Conservation (phyloP, 352 stramenopile species). For the Thraustotheca clavata region DNA sequence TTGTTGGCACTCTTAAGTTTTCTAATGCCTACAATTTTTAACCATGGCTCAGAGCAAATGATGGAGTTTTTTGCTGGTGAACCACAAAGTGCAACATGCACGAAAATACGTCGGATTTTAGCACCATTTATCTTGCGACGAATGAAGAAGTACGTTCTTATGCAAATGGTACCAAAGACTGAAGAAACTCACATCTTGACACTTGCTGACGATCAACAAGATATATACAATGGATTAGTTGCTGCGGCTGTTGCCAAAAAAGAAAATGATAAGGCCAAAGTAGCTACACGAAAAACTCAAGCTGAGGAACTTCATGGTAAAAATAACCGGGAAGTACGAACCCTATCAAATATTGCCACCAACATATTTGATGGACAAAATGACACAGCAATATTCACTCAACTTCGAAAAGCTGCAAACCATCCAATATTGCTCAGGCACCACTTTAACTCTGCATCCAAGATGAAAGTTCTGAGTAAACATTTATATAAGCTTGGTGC, state of each 20-base stretch:
- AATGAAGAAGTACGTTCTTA: conserved; percentile 94
- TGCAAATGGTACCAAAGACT: conserved; percentile 85
- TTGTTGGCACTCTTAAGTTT: conserved; percentile 87
- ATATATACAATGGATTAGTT: conserved; percentile 81
- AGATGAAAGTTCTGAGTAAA: conserved; percentile 72
- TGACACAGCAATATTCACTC: conserved; percentile 86
- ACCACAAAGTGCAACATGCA: conserved; percentile 61
- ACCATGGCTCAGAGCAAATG: conserved; percentile 70
- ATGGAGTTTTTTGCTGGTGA: conserved; percentile 75
- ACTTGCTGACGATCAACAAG: conserved; percentile 57
- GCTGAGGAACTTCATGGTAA: conserved; percentile 55
- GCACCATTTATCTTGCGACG: conserved; percentile 96
- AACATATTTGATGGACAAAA: conserved; percentile 25
- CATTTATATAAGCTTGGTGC: conserved; percentile 71
- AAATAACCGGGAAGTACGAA: conserved; percentile 34
- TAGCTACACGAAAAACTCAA: conserved; percentile 34
- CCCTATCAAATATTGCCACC: conserved; percentile 28
- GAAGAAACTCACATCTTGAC: conserved; percentile 76
- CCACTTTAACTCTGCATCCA: conserved; percentile 59
- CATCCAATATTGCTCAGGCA: conserved; percentile 92
- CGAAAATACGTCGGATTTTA: conserved; percentile 89
- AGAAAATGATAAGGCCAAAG: conserved; percentile 23
- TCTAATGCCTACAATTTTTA: conserved; percentile 88
- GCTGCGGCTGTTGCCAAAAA: conserved; percentile 60
- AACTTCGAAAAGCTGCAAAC: conserved; percentile 96